phyloP scores from a whole-genome alignment of 805 yeast species.

The Priceomyces fermenticarens region DNA sequence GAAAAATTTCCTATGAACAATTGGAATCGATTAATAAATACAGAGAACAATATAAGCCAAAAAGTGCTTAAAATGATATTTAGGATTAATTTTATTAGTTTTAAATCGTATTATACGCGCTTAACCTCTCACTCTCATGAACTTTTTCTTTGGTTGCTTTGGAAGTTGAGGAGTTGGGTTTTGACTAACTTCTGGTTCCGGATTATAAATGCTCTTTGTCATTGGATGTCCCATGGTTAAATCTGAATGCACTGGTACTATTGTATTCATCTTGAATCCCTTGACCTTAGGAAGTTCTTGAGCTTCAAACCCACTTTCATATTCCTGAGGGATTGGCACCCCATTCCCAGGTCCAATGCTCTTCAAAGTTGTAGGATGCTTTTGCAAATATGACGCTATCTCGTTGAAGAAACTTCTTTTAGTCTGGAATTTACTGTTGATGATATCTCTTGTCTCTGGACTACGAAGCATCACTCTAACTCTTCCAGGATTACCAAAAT shows the following conservation, averaged over 20 bases:
- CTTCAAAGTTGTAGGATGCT: slow-evolving; percentile 65
- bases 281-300: slow-evolving; percentile 71
- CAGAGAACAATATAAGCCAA: slow-evolving; percentile 49
- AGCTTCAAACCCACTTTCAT: slow-evolving; percentile 49
- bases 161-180: slow-evolving; percentile 35
- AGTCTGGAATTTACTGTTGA: slow-evolving; percentile 25
- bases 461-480: slow-evolving; percentile 68
- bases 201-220: slow-evolving; percentile 65
- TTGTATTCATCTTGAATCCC: slow-evolving; percentile 81
- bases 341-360: slow-evolving; percentile 50
- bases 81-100: not conserved
- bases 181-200: slow-evolving; percentile 38
- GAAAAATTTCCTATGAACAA: slow-evolving; percentile 56
- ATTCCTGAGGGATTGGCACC: slow-evolving; percentile 65
- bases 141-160: slow-evolving; percentile 51
- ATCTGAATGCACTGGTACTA: slow-evolving; percentile 85
- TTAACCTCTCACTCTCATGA: slow-evolving; percentile 59
- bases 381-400: slow-evolving; percentile 58
- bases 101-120: not conserved
- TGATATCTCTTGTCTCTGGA: slow-evolving; percentile 41
- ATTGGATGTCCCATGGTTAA: slow-evolving; percentile 81
- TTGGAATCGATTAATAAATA: slow-evolving; percentile 57
- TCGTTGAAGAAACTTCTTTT: slow-evolving; percentile 66
- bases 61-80: slow-evolving; percentile 5
- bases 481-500: slow-evolving; percentile 97